Base-by-base conservation (phyloP, 2,329 filamentous ascomycete genomes). In the Fusarium acutatum region DNA sequence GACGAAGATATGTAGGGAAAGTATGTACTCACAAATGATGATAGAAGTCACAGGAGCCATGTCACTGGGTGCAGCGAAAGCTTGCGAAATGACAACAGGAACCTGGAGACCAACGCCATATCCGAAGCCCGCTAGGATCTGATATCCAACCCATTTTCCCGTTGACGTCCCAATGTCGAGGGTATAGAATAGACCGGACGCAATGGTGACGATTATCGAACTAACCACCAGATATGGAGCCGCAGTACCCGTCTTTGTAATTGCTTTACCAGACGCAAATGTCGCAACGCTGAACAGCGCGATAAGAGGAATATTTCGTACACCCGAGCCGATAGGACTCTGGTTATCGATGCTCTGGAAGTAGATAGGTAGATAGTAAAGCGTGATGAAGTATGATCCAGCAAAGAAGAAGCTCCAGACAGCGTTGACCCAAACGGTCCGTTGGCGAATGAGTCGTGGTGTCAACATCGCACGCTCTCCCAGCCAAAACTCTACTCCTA, bases 1-100 rank as follows among this genome's bases (percentile, higher is more conserved):
- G 9, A 20, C 3, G 32, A 26, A 12, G n/a, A 52, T 3, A 11
- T 15, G 17, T 3, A 11, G 9, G 0, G 1, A 24, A 7, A 8
- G 6, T 11, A 37, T 13, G 20, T 7, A 28, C 34, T 40, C 3
- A 54, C 50, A 54, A 10, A 54, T 54, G 4, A 54, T 54, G 24
- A 40, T 54, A 3, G 50, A 54, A n/a, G 50, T 54, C 5, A 54
- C 34, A 3, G 50, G 50, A 18, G 50, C 50, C 32, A 54, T 54
- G 24, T 54, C 50, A 11, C 24, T 13, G 7, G 50, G 50, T 17
- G 34, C 20, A 30, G 50, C 50, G 6, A 54, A 54, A 3, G 50
- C 50, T 8, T 54, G 34, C 0, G 50, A 22, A n/a, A 54, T 54
- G 15, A 54, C 50, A 54, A 54, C 14, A 3, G 54, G 54, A 34